Evolutionary conservation across 441 rosid genomes (phyloP), one percentile per base, ranked within the genome.

Genomic region (Corymbia citriodora): DNA sequence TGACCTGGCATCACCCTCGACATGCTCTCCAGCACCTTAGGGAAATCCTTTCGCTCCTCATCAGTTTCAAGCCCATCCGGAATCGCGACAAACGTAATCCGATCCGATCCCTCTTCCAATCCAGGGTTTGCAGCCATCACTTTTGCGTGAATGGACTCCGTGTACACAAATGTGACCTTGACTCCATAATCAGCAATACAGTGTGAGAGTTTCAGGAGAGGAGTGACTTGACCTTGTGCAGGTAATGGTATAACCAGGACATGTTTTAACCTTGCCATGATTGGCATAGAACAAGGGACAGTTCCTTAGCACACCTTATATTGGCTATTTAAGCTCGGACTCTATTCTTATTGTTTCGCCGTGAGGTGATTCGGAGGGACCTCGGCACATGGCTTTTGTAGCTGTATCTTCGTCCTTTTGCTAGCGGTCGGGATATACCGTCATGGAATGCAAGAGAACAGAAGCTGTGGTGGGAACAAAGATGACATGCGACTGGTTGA

Each of bases 221-320:
- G 93, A 11, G 91, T 82, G 55, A 92, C 89, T 68, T 93, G 94
- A 18, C 94, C 95, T 89, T 93, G 92, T 53, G 91, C 91, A 57
- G 94, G 94, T 31, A 29, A 91, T 9, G 94, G 91, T 40, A 92
- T 33, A 23, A 88, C 89, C 23, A 93, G 68, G 25, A 91, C 91
- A 90, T 91, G 93, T 89, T 88, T 57, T 2, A 57, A 59, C 52
- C 40, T 87, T 10, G 50, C 89, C 89, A 87, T 87, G 53, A 40
- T 16, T 31, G 9, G 33, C 10, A 23, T 31, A 40, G 25, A 54
- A 40, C 49, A 8, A 48, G 29, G 57, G 19, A 87, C 45, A 40
- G 50, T 29, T 54, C 70, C 29, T 40, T 8, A 19, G 16, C 12
- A 21, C 68, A 27, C 17, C 72, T 55, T 40, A 55, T 59, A 54